phyloP scores from a whole-genome alignment of 192 early-diverging fungal species.

The Backusella tuberculispora region DNA sequence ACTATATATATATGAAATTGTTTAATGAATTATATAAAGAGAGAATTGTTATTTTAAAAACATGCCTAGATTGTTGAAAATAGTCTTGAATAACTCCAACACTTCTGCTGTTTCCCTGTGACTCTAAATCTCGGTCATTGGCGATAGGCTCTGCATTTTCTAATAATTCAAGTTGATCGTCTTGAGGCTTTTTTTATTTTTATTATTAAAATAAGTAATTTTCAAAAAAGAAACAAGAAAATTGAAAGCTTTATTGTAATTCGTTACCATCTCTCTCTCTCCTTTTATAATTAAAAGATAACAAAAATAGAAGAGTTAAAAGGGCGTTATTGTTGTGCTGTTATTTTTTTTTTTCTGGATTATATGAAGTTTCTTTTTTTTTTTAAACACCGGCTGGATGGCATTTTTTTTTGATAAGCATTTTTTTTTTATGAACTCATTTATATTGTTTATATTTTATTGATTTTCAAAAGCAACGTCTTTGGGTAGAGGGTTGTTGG shows the following conservation, averaged over 20 bases:
- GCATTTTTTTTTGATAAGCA: no score
- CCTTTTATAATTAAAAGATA: no score
- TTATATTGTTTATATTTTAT: no score
- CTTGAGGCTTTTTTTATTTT: slow-evolving; percentile 11
- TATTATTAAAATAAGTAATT: not conserved
- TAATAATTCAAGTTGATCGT: slow-evolving; percentile 12
- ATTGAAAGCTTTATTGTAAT: not conserved
- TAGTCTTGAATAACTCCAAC: slow-evolving; percentile 31
- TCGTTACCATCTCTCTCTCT: slow-evolving; percentile 2
- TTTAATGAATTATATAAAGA: not conserved
- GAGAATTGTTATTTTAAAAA: not conserved
- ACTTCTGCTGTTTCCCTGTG: slow-evolving; percentile 19
- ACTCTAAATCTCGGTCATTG: slow-evolving; percentile 11
- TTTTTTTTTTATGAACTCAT: no score
- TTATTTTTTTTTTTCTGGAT: no score
- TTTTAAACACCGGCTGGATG: not conserved
- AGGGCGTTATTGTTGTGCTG: not conserved
- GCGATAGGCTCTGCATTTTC: slow-evolving; percentile 4
- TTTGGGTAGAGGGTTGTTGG: no score
- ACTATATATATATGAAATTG: slow-evolving; percentile 52
- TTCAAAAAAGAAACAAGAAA: not conserved
- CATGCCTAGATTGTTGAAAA: slow-evolving; percentile 45
- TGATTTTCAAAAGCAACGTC: no score
- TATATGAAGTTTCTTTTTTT: not conserved
- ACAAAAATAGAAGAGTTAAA: not conserved